Evolutionary conservation across 805 yeast species (phyloP), one percentile per base, ranked within the genome.

Genomic region (Torulaspora indica): DNA sequence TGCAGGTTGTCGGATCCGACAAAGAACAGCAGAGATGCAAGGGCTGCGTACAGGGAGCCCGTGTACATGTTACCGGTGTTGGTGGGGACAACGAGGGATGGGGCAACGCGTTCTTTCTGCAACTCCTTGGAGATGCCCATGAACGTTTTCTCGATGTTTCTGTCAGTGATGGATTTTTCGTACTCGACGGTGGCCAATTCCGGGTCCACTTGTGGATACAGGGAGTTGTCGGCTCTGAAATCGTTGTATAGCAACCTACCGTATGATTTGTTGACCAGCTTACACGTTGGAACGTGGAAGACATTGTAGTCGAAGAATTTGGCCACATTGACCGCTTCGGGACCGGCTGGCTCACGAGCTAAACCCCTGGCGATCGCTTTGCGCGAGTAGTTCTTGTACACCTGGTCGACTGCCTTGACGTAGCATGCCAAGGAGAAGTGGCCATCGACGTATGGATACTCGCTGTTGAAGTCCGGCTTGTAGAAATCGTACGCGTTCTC

Each of bases 51-150:
- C 38, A 88, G 81, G 28, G 96, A 86, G 52, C 90, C 98, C 35
- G 98, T 87, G 78, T 93, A 93, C 86, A 90, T 85, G 77, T 93
- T 93, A 71, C 99, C 99, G 51, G 95, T 88, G 71, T 91, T 91
- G 52, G 98, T 91, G 63, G 98, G 91, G 35, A 89, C 88, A 56
- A 71, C 74, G 67, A 93, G 74, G 14, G 95, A 81, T 28, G 96
- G 93, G 40, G 73, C 73, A 46, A 93, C 88, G 67, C 87, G 79
- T 60, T 74, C 77, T 52, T 78, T 77, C 50, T 79, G 73, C 51
- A 73, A 69, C 48, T 77, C 81, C 75, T 89, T 87, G 25, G 95
- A 79, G 52, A 83, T 71, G 23, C 79, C 79, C 56, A 90, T 77
- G 69, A 91, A 90, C 14, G 82, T 74, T 75, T 91, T 93, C 70